Base-by-base conservation (phyloP, 139 green algal species). In the Chlorokybus atmophyticus region DNA sequence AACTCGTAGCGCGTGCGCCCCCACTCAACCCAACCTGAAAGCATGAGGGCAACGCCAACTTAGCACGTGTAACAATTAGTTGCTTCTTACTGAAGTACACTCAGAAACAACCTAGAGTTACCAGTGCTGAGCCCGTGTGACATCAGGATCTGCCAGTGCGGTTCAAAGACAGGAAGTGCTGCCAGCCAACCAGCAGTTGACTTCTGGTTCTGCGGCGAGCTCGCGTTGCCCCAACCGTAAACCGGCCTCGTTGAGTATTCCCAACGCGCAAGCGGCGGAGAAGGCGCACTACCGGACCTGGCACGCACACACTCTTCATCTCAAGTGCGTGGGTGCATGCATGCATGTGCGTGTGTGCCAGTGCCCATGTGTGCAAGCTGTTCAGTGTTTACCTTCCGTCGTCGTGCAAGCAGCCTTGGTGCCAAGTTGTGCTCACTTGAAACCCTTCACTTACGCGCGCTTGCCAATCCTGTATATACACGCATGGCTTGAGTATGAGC, bases 71-170 rank as follows among this genome's bases (percentile, higher is more conserved):
- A 10, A 44, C 38, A 14, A 21, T 10, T 21, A 10, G 38, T 14
- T 44, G 38, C 38, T 21, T 10, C 10, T 44, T 44, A 14, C 38
- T 44, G 14, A 14, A 14, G 38, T 21, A 44, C 14, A 44, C 38
- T 10, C 38, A 14, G 10, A 44, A 21, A 14, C 38, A 44, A 14
- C 38, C 10, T 44, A 44, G 38, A 44, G 38, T n/a, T n/a, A n/a
- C n/a, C n/a, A 26, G 27, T 70, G 1, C 58, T 62, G 17, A 78
- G 50, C 1, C 88, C 88, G 38, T 85, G 77, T 1, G 86, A 74
- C 85, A 96, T 93, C 24, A 90, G 52, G 21, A 96, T 75, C 81
- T 95, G 87, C 86, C 87, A 98, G 72, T 96, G 89, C 25, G 90
- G 90, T 66, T 98, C 90, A 74, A 98, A 96, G 17, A 95, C 78